Evolutionary conservation across 2,329 filamentous ascomycete species (phyloP), one percentile per base, ranked within the genome.

Genomic region (Chrysoporthe austroafricana): DNA sequence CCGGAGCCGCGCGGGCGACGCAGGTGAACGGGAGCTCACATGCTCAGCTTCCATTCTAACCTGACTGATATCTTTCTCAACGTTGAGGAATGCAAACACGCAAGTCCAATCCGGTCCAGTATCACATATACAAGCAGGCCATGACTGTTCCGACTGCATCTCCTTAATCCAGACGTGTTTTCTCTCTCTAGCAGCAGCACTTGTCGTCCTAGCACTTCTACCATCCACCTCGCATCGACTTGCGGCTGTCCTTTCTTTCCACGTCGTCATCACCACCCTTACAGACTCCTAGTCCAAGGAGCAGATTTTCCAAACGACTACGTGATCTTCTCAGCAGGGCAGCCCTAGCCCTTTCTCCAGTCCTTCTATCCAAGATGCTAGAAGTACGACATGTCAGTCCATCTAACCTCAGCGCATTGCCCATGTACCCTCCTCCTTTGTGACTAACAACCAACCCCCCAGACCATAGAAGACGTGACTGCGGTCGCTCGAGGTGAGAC

Each of bases 401-500:
- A 44, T 2, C 39, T 46, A 26, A 14, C n/a, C 21, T 44, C 36
- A 14, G 44, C 7, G 58, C 52, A 21, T 32, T 46, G 11, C 44
- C 43, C 56, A 36, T 56, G 42, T 54, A 34, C 52, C 26, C 39
- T 32, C 39, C 14, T 48, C 18, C 18, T 54, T 13, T 42, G 9
- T 13, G 57, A 32, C 69, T 69, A 46, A 67, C 63, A 52, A 36
- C 39, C 21, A 8, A 60, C n/a, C 26, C n/a, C 46, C 34, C 52
- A 85, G 83, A 78, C 83, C 67, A 76, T 84, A 73, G 86, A 91
- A 70, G 79, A 86, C 76, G 87, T 90, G 66, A 84, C 88, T 71
- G 85, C 86, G 74, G 83, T 89, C 71, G 84, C 86, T 71, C 83
- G 84, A 64, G 88, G 88, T 74, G 83, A 86, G 72, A 83, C 83